Evolutionary conservation across 1,284 basidiomycete genomes (phyloP).

Genomic region (Rhodotorula glutinis): DNA sequence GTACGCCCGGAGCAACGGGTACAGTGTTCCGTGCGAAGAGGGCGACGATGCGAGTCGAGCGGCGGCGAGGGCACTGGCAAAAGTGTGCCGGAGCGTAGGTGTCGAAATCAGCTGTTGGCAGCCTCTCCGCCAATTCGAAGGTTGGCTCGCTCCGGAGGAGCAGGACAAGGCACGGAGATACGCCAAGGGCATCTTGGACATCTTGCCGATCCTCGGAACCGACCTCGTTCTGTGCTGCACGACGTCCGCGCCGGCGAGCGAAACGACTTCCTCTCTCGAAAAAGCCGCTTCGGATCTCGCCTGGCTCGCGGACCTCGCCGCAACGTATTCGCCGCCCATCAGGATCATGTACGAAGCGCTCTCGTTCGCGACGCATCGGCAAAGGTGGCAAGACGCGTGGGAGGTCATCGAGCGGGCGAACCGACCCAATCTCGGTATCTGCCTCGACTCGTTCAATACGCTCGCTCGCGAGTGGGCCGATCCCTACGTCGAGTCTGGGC

Average conservation of each 20-base stretch:
- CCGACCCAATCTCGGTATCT: conserved; percentile 47
- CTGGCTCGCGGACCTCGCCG: conserved; percentile 42
- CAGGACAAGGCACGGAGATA: conserved; percentile 24
- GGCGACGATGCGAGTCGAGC: conserved; percentile 33
- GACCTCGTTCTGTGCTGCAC: conserved; percentile 41
- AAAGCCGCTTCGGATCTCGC: conserved; percentile 43
- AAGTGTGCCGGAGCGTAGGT: conserved; percentile 38
- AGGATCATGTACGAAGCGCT: conserved; percentile 39
- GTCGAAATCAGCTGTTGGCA: conserved; percentile 48
- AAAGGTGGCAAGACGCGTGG: conserved; percentile 48
- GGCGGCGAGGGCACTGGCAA: conserved; percentile 45
- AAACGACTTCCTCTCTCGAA: conserved; percentile 42
- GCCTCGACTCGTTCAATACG: conserved; percentile 51
- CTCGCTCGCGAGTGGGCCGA: conserved; percentile 48
- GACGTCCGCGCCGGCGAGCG: conserved; percentile 31
- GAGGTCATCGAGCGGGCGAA: conserved; percentile 44
- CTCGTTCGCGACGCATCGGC: conserved; percentile 41
- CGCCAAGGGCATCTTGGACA: conserved; percentile 40
- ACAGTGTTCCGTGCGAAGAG: conserved; percentile 18
- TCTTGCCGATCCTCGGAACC: conserved; percentile 36
- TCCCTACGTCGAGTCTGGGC: conserved; percentile 34
- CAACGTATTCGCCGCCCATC: conserved; percentile 36
- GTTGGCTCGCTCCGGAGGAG: conserved; percentile 39
- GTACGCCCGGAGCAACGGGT: conserved; percentile 25
- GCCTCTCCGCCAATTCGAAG: conserved; percentile 49